These are phyloP conservation scores for Macrophomina pseudophaseolina DNA, from an alignment of 2,329 filamentous ascomycete species.

Conservation along the genomic window DNA sequence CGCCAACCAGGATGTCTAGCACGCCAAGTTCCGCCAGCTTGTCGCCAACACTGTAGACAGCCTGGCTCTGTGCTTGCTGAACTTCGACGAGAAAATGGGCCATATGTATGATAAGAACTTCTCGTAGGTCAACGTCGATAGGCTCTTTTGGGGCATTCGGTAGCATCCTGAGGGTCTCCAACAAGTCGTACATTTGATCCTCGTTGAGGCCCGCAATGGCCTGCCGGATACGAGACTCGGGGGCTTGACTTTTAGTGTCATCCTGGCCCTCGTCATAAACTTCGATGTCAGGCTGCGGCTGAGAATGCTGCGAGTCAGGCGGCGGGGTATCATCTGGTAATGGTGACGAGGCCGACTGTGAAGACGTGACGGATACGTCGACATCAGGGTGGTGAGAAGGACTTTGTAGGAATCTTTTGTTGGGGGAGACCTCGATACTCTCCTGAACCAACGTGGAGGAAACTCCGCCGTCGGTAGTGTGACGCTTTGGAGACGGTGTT, in stretches of 20 bases:
- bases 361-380: background rate
- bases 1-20: background rate
- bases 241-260: background rate
- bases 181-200: background rate
- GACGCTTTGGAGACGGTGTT: background rate
- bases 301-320: background rate
- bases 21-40: background rate
- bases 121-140: background rate
- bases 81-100: background rate
- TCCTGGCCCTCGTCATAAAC: conserved; percentile 5
- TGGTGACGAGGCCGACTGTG: background rate
- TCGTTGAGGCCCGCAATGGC: background rate
- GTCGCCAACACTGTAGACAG: background rate
- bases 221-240: background rate
- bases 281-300: background rate
- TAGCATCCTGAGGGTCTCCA: background rate
- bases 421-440: conserved; percentile 14
- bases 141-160: background rate
- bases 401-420: background rate
- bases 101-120: conserved; percentile 12
- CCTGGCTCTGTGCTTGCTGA: background rate
- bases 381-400: background rate
- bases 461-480: background rate
- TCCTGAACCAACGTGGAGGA: background rate
- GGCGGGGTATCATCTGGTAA: background rate